Evolutionary conservation across 352 stramenopile species (phyloP), one percentile per base, ranked within the genome.

Genomic region (Phytophthora pseudosyringae): DNA sequence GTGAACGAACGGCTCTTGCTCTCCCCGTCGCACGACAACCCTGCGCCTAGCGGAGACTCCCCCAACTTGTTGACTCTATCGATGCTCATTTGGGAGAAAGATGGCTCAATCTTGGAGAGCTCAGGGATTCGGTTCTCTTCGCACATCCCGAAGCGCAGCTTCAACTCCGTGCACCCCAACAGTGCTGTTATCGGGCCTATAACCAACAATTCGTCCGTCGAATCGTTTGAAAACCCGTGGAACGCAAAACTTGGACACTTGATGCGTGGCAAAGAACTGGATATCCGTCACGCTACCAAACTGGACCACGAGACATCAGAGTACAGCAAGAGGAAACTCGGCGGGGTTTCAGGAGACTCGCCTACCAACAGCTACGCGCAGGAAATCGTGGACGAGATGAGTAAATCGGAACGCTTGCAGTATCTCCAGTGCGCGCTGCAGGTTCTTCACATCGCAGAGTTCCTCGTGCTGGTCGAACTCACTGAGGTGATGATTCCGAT

Each of bases 401-500:
- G 44, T n/a, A 41, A n/a, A 29, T 7, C 36, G 1, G 54, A 66
- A 1, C 36, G 55, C 5, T 36, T 49, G 33, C 56, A 8, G 18
- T 63, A 50, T 39, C 49, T 73, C 6, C 52, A 49, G 18, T 63
- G 56, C 10, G 58, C 39, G 16, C 35, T 77, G 10, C 31, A 64
- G 18, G 21, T 77, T 3, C 47, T 76, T 15, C 63, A 73, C 15
- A 38, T 71, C 16, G 41, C 33, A 0, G 58, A 76, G 40, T 76
- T 73, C 31, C 12, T 76, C 6, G 53, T 76, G 29, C 39, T 73
- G 2, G 43, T 69, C 33, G 54, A 76, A 54, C 43, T 73, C 49
- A 57, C 50, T 7, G 69, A 76, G 29, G 64, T 70, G 25, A 32
- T 73, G 7, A 46, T 76, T 28, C 63, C 58, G 1, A 21, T 64